Conservation (phyloP, 2,329 filamentous ascomycete species). For the Pseudogymnoascus sp. region DNA sequence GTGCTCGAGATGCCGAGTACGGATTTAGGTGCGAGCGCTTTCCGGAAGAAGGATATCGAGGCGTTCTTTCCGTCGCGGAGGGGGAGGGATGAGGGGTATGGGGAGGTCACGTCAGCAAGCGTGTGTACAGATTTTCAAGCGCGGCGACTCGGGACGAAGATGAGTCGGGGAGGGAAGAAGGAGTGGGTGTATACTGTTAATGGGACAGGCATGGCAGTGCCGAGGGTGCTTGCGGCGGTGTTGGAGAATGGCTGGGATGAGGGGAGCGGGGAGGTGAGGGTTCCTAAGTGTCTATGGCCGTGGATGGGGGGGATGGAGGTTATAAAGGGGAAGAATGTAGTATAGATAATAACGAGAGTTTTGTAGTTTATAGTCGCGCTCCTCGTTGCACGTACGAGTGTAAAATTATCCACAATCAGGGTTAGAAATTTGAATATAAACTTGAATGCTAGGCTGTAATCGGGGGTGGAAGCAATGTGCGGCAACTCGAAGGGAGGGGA, state of each 20-base stretch:
- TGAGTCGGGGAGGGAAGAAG: conserved; percentile 45
- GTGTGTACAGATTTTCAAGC: conserved; percentile 94
- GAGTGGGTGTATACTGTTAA: conserved; percentile 85
- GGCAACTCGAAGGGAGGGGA: too few relatives aligned
- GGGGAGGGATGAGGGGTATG: conserved; percentile 65
- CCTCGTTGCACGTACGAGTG: too few relatives aligned
- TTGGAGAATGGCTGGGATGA: conserved; percentile 89
- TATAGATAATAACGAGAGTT: neutral
- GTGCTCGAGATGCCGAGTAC: conserved; percentile 85
- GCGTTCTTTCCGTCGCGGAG: conserved; percentile 80
- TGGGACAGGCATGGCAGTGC: conserved; percentile 86
- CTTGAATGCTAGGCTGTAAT: too few relatives aligned
- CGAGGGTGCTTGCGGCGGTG: conserved; percentile 78
- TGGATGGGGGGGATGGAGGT: conserved; percentile 74
- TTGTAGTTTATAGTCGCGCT: too few relatives aligned
- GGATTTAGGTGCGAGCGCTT: conserved; percentile 83
- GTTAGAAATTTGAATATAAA: too few relatives aligned
- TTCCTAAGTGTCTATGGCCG: conserved; percentile 70
- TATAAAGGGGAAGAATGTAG: conserved; percentile 38
- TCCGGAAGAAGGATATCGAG: conserved; percentile 86
- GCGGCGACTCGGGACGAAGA: conserved; percentile 67
- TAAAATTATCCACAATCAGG: too few relatives aligned
- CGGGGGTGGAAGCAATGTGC: too few relatives aligned
- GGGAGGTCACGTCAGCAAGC: conserved; percentile 83
- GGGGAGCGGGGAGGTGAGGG: conserved; percentile 50